Evolutionary conservation across 2,329 filamentous ascomycete species (phyloP).

Genomic region (Blumeriella jaapii): DNA sequence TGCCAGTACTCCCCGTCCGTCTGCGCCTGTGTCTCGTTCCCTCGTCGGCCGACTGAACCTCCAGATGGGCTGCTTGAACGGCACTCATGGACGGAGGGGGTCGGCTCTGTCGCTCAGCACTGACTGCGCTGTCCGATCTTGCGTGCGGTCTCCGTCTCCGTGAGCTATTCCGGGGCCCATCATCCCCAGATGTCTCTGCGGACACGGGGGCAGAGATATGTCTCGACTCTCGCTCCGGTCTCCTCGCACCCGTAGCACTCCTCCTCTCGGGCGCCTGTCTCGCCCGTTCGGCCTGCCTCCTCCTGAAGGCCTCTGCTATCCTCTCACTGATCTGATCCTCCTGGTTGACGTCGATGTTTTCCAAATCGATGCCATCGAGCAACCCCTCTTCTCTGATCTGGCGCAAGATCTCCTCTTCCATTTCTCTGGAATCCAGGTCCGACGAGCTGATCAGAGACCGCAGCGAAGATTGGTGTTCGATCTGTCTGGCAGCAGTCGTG

Average conservation of each 20-base stretch:
- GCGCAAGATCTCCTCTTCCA: slow-evolving; percentile 78
- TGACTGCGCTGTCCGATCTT: slow-evolving; percentile 35
- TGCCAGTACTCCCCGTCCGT: slow-evolving; percentile 39
- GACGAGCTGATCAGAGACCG: slow-evolving; percentile 73
- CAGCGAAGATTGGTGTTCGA: slow-evolving; percentile 85
- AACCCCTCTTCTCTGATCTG: slow-evolving; percentile 84
- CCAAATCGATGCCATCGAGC: slow-evolving; percentile 76
- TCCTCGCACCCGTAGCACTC: slow-evolving; percentile 26
- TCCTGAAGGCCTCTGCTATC: slow-evolving; percentile 79
- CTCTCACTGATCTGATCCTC: slow-evolving; percentile 85
- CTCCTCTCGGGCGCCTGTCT: slow-evolving; percentile 36
- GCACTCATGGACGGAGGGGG: slow-evolving; percentile 35
- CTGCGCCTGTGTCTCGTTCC: slow-evolving; percentile 36
- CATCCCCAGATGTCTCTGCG: slow-evolving; percentile 22
- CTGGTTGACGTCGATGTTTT: slow-evolving; percentile 71
- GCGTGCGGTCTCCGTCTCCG: slow-evolving; percentile 31
- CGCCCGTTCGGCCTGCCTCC: slow-evolving; percentile 56
- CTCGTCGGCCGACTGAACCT: slow-evolving; percentile 37
- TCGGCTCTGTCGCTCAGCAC: slow-evolving; percentile 38
- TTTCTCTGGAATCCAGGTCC: slow-evolving; percentile 63
- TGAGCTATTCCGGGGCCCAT: slow-evolving; percentile 12
- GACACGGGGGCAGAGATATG: slow-evolving; percentile 20
- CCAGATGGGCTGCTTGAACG: slow-evolving; percentile 36
- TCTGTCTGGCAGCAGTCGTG: slow-evolving; percentile 36
- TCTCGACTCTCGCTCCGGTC: not conserved